These are phyloP conservation scores for Scleromitrula shiraiana DNA, from an alignment of 2,329 filamentous ascomycete species.

Conservation along the genomic window DNA sequence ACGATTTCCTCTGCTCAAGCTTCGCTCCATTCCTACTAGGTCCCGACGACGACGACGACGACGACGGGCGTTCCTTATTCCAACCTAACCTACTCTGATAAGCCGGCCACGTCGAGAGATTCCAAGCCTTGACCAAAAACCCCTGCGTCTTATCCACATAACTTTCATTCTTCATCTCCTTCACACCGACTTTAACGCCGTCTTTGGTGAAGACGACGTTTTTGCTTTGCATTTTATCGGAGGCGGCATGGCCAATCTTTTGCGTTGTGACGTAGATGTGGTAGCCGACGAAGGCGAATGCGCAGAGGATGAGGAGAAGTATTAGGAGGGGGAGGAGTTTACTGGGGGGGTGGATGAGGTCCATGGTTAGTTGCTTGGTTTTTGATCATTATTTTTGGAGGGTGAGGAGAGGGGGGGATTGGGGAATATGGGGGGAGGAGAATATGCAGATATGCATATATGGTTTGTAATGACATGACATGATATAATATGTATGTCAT, in stretches of 20 bases:
- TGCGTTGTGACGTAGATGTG: constrained; percentile 62
- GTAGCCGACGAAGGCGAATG: constrained; percentile 58
- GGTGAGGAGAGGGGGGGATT: background rate
- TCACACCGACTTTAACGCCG: constrained; percentile 63
- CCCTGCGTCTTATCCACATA: constrained; percentile 69
- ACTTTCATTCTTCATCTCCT: constrained; percentile 58
- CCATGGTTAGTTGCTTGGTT: constrained; percentile 2
- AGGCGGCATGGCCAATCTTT: constrained; percentile 58
- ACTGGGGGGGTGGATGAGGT: constrained; percentile 17
- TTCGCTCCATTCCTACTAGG: constrained; percentile 10
- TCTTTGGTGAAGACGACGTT: constrained; percentile 71
- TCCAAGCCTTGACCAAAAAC: constrained; percentile 59
- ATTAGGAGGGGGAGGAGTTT: constrained; percentile 60
- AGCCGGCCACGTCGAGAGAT: constrained; percentile 36
- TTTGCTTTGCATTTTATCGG: constrained; percentile 64
- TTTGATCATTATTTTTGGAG: background rate
- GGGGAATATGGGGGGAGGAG: background rate
- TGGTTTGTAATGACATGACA: no score
- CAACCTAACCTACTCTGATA: constrained; percentile 31
- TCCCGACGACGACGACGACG: no score
- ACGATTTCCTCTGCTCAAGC: constrained; percentile 26
- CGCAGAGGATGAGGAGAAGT: constrained; percentile 49
- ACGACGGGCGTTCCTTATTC: no score
- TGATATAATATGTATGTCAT: no score
- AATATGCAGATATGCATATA: no score